phyloP scores from a whole-genome alignment of 495 filamentous ascomycete species.

The Lophium mytilinum region DNA sequence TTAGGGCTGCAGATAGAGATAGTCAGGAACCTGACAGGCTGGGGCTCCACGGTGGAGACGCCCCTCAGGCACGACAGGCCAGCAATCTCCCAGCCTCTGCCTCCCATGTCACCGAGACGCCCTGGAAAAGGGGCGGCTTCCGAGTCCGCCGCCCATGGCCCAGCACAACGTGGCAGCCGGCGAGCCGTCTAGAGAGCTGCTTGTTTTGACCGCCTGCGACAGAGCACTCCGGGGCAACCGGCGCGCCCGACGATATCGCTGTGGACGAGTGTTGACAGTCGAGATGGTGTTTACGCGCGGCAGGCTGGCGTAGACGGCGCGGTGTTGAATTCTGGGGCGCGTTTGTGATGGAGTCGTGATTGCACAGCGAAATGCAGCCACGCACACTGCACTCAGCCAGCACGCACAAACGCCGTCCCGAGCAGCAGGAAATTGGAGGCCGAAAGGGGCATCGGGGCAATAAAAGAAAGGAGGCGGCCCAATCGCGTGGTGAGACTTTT shows the following conservation, averaged over 20 bases:
- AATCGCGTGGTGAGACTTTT: neutral
- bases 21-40: slow-evolving; percentile 1
- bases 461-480: neutral
- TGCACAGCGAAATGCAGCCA: neutral
- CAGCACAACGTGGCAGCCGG: neutral
- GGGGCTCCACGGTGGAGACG: neutral
- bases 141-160: neutral
- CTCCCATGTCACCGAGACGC: neutral
- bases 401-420: neutral
- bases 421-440: neutral
- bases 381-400: neutral
- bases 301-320: neutral
- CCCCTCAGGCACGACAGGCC: neutral
- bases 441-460: neutral
- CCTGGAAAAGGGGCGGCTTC: neutral
- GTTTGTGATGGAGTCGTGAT: neutral
- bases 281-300: neutral
- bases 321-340: neutral
- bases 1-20: neutral
- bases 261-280: neutral
- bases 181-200: neutral
- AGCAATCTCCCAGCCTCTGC: neutral
- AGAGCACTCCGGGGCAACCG: neutral
- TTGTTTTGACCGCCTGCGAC: neutral
- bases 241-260: neutral